These are phyloP conservation scores for Diaporthe destruens DNA, from an alignment of 2,329 filamentous ascomycete species.

Conservation along the genomic window DNA sequence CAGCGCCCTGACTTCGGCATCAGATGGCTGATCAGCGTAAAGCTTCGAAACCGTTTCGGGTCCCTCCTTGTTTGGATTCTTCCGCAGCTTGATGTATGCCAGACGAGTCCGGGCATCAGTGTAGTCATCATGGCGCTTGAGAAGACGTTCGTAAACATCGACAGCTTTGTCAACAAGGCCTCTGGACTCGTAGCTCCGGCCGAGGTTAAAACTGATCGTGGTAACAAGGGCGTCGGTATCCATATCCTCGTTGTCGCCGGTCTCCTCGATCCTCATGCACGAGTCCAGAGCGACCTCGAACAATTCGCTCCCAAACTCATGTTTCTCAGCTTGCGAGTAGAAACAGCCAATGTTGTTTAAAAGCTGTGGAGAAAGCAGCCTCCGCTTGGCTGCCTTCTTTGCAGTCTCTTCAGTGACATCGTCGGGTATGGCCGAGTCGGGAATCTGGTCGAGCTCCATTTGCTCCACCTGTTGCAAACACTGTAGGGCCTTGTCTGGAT, in stretches of 20 bases:
- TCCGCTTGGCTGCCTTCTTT: conserved; percentile 73
- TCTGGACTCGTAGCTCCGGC: conserved; percentile 90
- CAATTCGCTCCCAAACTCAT: conserved; percentile 82
- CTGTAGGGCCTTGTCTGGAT: conserved; percentile 90
- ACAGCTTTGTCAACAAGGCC: conserved; percentile 85
- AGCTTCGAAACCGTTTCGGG: conserved; percentile 88
- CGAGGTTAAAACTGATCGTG: conserved; percentile 97
- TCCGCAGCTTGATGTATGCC: conserved; percentile 88
- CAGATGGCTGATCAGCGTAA: conserved; percentile 84
- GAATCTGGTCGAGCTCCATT: conserved; percentile 84
- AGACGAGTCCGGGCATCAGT: conserved; percentile 90
- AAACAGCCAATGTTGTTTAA: conserved; percentile 99
- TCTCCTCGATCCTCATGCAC: conserved; percentile 84
- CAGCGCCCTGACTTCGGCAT: conserved; percentile 90
- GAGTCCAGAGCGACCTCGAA: conserved; percentile 94
- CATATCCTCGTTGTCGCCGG: conserved; percentile 76
- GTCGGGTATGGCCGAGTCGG: conserved; percentile 75
- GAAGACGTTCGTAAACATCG: conserved; percentile 87
- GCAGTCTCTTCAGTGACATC: conserved; percentile 71
- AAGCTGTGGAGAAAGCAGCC: conserved; percentile 86
- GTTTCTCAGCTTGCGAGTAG: conserved; percentile 88
- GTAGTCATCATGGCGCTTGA: conserved; percentile 90
- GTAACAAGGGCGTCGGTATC: conserved; percentile 94
- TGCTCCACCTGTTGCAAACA: conserved; percentile 94
- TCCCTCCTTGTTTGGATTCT: conserved; percentile 85